A percentile compares a stretch with the other conserved stretches of the same genome.
Evolutionary conservation across 2,329 filamentous ascomycete genomes (phyloP).

Genomic region (Ophiocordyceps camponoti-leonardi): DNA sequence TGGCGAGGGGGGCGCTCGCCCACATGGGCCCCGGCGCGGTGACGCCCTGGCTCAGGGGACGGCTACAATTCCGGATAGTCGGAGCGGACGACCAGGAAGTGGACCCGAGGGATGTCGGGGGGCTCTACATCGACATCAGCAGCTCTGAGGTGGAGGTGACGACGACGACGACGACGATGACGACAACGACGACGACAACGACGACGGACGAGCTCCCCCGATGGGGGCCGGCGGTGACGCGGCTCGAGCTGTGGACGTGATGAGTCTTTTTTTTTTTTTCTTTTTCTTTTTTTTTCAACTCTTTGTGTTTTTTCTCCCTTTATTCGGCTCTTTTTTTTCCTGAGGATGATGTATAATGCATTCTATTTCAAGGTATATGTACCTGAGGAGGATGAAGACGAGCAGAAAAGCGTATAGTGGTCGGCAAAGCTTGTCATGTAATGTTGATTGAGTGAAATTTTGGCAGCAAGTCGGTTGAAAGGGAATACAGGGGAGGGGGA

Average conservation of each 20-base stretch:
- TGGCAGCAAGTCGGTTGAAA: too few species aligned
- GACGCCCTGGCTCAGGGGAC: conserved; percentile 21
- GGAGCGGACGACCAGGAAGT: conserved; percentile 10
- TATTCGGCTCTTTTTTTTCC: too few species aligned
- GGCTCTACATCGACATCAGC: conserved; percentile 13
- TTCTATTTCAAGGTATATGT: too few species aligned
- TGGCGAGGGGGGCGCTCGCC: conserved; percentile 14
- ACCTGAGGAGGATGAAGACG: neutral
- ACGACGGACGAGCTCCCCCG: conserved; percentile 8
- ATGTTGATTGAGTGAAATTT: too few species aligned
- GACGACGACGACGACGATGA: too few species aligned
- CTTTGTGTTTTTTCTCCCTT: too few species aligned
- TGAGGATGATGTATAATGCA: neutral
- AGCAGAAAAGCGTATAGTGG: too few species aligned
- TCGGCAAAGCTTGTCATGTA: too few species aligned
- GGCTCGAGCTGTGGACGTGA: conserved; percentile 10
- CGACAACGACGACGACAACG: too few species aligned
- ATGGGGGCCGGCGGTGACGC: conserved; percentile 9
- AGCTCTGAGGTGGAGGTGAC: conserved; percentile 13
- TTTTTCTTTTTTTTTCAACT: too few species aligned
- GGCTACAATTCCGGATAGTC: conserved; percentile 17
- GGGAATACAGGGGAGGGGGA: too few species aligned
- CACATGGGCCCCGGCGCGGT: conserved; percentile 19
- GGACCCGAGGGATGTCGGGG: conserved; percentile 9
- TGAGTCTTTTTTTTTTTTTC: neutral